Evolutionary conservation across 2,329 filamentous ascomycete species (phyloP).

Genomic region (Colletotrichum sp.): DNA sequence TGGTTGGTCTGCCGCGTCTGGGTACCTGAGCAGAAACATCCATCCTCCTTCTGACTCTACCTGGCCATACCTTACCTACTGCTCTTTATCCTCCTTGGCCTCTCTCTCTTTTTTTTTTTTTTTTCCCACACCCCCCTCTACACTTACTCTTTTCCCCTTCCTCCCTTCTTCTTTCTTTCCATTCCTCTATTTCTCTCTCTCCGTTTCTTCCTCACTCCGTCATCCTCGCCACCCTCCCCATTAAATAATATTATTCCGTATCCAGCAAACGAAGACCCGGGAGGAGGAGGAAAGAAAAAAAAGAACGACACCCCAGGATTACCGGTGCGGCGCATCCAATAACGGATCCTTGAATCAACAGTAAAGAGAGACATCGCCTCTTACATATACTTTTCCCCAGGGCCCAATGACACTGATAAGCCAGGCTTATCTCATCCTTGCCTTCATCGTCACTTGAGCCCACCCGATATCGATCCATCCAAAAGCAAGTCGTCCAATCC

Average conservation of each 20-base stretch:
- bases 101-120: background rate
- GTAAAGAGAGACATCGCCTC: constrained; percentile 7
- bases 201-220: background rate
- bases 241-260: background rate
- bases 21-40: background rate
- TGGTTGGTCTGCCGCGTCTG: background rate
- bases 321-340: background rate
- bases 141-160: background rate
- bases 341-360: background rate
- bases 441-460: constrained; percentile 56
- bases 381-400: constrained; percentile 16
- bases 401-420: constrained; percentile 63
- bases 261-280: background rate
- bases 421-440: constrained; percentile 62
- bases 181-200: background rate
- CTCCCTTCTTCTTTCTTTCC: background rate
- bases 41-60: background rate
- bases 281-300: background rate
- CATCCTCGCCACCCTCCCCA: constrained; percentile 8
- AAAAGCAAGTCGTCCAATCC: constrained; percentile 16
- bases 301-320: background rate
- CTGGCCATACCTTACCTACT: background rate
- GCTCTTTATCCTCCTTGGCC: constrained; percentile 3
- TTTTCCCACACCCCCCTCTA: background rate
- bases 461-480: constrained; percentile 21